Base-by-base conservation (phyloP, 306 rosid species). In the Ochetophila trinervis region DNA sequence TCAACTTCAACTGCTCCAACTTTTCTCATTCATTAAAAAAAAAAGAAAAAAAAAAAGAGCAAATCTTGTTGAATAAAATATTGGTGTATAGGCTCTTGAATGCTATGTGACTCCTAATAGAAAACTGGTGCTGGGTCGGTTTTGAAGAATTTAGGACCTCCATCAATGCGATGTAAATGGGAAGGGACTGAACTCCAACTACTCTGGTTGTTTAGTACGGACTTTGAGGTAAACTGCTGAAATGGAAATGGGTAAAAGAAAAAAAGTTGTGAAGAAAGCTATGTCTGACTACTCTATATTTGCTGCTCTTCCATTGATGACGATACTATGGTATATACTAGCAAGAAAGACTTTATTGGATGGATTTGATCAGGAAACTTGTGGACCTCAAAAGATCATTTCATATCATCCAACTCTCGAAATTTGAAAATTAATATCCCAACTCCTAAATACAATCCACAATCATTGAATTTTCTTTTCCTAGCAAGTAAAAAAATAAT, bases 221-320 rank as follows among this genome's bases (percentile, higher is more conserved):
- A 68, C 52, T 11, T 2, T 6, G 45, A 12, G 58, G 53, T 63
- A 57, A 42, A 54, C 32, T 15, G 8, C 53, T 8, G 0, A 59
- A 65, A 76, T 61, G 70, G 65, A 73, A 56, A 71, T 57, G 42
- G 62, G 74, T 65, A 8, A 11, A 34, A 20, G 47, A 22, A 14
- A 63, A 76, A 37, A 74, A 51, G 35, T 67, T 65, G 49, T 44
- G 69, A 56, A 70, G 60, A 82, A 77, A 82, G 81, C 47, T 36
- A 55, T 30, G 27, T 66, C 66, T 74, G 72, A 74, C 72, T 20
- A 62, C 9, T 50, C 48, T 76, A 52, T 63, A 7, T 66, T 57
- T 61, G 16, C 27, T 12, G 13, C 21, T 16, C 53, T 51, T 53
- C 60, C 6, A 44, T 60, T 35, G 4, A 58, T 78, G 63, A 62